Evolutionary conservation across 768 basidiomycete species (phyloP).

Genomic region (Xerocomus potaroensis): DNA sequence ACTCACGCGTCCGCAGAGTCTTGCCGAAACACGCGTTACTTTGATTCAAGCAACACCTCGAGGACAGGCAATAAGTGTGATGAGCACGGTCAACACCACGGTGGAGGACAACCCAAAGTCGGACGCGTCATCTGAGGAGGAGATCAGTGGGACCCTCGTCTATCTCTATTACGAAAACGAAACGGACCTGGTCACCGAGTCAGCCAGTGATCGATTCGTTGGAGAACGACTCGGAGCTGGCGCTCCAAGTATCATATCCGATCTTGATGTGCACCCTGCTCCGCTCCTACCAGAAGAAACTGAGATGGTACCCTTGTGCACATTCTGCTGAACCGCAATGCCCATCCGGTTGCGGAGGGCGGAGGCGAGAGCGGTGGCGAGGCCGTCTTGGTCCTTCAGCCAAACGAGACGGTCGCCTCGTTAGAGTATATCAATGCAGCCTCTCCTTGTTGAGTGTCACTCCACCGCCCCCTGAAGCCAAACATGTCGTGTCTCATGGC

Average conservation of each 20-base stretch:
- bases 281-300: constrained; percentile 6
- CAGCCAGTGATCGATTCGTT: constrained; percentile 45
- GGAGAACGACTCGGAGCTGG: constrained; percentile 39
- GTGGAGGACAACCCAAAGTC: constrained; percentile 34
- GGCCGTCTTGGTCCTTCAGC: constrained; percentile 40
- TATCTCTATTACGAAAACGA: constrained; percentile 15
- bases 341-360: constrained; percentile 5
- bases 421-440: constrained; percentile 64
- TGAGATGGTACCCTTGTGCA: constrained; percentile 37
- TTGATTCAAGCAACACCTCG: constrained; percentile 34
- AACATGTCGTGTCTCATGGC: too few relatives aligned
- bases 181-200: constrained; percentile 60
- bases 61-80: constrained; percentile 18
- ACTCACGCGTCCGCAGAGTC: constrained; percentile 23
- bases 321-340: constrained; percentile 45
- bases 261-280: neutral
- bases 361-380: constrained; percentile 1
- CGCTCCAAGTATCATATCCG: constrained; percentile 7
- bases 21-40: constrained; percentile 28
- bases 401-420: constrained; percentile 57
- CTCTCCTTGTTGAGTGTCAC: constrained; percentile 53
- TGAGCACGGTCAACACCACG: constrained; percentile 33
- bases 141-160: constrained; percentile 15
- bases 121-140: constrained; percentile 25
- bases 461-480: too few relatives aligned